A percentile compares a stretch with the other conserved stretches of the same genome.
phyloP scores from a whole-genome alignment of 2,329 filamentous ascomycete genomes.

The Lachnellula willkommii region DNA sequence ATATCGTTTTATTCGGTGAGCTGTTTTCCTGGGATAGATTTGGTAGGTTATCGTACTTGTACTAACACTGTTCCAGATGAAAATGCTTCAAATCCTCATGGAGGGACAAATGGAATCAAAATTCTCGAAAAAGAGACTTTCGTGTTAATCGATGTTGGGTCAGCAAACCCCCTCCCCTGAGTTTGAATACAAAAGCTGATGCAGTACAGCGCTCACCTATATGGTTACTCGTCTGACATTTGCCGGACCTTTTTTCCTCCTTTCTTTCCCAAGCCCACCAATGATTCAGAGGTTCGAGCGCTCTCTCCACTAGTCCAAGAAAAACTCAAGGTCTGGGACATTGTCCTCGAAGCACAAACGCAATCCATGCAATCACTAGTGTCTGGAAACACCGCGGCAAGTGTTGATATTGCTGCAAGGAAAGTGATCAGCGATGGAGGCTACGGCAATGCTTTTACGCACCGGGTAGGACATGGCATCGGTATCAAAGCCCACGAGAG shows the following conservation, averaged over 20 bases:
- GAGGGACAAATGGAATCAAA: conserved; percentile 40
- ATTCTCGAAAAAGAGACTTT: conserved; percentile 49
- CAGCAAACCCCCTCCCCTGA: conserved; percentile 5
- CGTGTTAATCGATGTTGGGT: conserved; percentile 56
- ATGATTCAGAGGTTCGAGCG: neutral
- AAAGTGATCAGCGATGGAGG: conserved; percentile 52
- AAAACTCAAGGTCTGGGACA: conserved; percentile 53
- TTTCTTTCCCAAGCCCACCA: conserved; percentile 29
- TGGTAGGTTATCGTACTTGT: neutral
- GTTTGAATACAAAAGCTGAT: neutral
- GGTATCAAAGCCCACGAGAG: conserved; percentile 63
- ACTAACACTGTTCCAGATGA: conserved; percentile 27
- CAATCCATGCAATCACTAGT: conserved; percentile 47
- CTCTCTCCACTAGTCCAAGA: conserved; percentile 33
- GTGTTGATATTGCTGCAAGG: conserved; percentile 56
- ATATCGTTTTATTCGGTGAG: conserved; percentile 55
- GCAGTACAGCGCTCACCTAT: conserved; percentile 46
- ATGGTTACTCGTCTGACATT: conserved; percentile 60
- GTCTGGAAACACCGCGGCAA: conserved; percentile 50
- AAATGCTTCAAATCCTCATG: conserved; percentile 37
- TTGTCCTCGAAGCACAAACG: conserved; percentile 58
- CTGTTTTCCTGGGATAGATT: neutral
- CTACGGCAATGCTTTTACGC: conserved; percentile 55
- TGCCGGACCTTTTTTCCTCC: conserved; percentile 54
- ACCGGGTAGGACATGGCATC: conserved; percentile 59